Conservation (phyloP, 2,329 filamentous ascomycete species). For the Xylaria sp. region DNA sequence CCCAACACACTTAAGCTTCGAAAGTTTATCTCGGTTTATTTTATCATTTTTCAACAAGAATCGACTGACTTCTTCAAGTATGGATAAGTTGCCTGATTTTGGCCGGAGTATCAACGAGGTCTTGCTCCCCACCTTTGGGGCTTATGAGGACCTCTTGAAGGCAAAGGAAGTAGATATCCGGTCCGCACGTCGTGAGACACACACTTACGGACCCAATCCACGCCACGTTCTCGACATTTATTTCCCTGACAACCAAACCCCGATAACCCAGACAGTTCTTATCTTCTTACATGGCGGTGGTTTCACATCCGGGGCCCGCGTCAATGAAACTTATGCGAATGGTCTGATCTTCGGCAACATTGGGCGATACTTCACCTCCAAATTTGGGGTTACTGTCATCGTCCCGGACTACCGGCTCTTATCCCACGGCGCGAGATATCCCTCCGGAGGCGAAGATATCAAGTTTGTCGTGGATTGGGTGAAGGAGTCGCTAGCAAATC, state of each 20-base stretch:
- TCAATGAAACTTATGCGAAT: constrained; percentile 42
- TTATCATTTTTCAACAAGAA: background rate
- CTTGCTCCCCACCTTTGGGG: constrained; percentile 43
- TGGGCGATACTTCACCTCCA: constrained; percentile 53
- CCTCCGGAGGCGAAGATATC: constrained; percentile 55
- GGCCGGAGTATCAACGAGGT: constrained; percentile 30
- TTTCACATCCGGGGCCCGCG: constrained; percentile 49
- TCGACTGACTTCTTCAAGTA: background rate
- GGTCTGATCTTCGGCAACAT: constrained; percentile 52
- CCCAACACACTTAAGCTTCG: background rate
- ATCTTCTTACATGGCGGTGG: constrained; percentile 51
- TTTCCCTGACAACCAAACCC: constrained; percentile 37
- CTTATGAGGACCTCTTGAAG: constrained; percentile 42
- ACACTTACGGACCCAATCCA: constrained; percentile 50
- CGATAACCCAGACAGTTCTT: constrained; percentile 42
- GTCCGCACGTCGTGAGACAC: constrained; percentile 46
- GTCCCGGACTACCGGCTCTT: constrained; percentile 54
- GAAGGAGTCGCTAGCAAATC: constrained; percentile 37
- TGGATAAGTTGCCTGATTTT: constrained; percentile 27
- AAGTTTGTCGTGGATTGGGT: constrained; percentile 52
- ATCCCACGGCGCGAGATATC: constrained; percentile 53
- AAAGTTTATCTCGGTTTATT: background rate
- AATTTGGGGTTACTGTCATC: constrained; percentile 50
- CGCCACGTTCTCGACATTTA: constrained; percentile 55
- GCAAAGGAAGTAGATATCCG: constrained; percentile 44